Evolutionary conservation across 441 rosid species (phyloP).

Genomic region (Melastoma candidum): DNA sequence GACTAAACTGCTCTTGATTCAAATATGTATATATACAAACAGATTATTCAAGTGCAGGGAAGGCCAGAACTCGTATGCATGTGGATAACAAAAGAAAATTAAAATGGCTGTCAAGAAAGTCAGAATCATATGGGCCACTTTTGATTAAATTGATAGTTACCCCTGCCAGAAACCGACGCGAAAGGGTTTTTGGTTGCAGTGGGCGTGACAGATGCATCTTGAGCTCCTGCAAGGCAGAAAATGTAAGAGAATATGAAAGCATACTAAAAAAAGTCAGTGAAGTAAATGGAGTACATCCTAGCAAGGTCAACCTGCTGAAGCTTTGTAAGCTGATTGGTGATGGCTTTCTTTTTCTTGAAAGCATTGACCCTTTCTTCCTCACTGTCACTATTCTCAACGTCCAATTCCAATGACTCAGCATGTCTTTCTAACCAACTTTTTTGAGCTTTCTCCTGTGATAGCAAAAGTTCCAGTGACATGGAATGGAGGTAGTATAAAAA

Average conservation of each 20-base stretch:
- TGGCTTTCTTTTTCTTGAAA: constrained; percentile 51
- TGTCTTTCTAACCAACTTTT: constrained; percentile 78
- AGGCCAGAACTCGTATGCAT: too few species aligned
- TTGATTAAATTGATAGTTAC: constrained; percentile 26
- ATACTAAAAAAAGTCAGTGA: background rate
- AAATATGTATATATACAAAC: too few species aligned
- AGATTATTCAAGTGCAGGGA: too few species aligned
- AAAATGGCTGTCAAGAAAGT: too few species aligned
- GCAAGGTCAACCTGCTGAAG: constrained; percentile 49
- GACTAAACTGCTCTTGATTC: too few species aligned
- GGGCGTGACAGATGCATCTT: constrained; percentile 54
- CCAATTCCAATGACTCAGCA: constrained; percentile 67
- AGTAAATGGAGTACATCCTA: background rate
- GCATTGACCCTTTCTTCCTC: constrained; percentile 78
- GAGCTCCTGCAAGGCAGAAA: constrained; percentile 57
- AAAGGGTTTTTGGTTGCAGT: constrained; percentile 75
- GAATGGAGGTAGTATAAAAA: background rate
- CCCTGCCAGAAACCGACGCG: constrained; percentile 88
- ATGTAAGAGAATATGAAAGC: constrained; percentile 8
- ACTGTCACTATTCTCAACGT: constrained; percentile 64
- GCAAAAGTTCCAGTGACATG: constrained; percentile 12
- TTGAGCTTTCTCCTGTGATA: constrained; percentile 57
- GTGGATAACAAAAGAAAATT: too few species aligned
- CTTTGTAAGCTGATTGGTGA: constrained; percentile 46
- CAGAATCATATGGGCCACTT: too few species aligned